These are phyloP conservation scores for Solanum hybrid DNA, from an alignment of 305 asterid species.

Conservation along the genomic window DNA sequence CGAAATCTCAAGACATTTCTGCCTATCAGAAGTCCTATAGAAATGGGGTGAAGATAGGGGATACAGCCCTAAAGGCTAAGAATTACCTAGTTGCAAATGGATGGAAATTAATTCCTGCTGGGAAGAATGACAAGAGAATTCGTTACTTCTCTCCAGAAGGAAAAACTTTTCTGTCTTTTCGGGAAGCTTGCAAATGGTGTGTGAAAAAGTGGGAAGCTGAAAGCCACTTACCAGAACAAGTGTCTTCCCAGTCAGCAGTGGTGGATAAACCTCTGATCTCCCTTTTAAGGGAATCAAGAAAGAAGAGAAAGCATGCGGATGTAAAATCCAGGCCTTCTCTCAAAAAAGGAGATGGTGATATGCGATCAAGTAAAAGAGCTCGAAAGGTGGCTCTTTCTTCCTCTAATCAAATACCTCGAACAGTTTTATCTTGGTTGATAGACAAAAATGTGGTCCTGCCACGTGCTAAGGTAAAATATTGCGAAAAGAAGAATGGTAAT, in stretches of 20 bases:
- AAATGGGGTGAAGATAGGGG: not conserved
- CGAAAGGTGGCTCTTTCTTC: conserved; percentile 33
- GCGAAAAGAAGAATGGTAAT: conserved; percentile 19
- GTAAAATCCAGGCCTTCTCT: conserved; percentile 6
- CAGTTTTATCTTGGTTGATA: conserved; percentile 67
- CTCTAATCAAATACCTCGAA: conserved; percentile 42
- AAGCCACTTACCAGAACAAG: conserved; percentile 8
- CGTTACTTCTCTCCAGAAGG: conserved; percentile 50
- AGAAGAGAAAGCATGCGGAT: conserved; percentile 19
- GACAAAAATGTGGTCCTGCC: conserved; percentile 56
- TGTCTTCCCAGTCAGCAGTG: conserved; percentile 15
- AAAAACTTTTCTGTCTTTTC: conserved; percentile 35
- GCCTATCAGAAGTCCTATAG: not conserved
- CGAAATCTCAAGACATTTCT: not conserved
- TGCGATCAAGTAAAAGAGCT: conserved; percentile 46
- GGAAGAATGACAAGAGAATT: conserved; percentile 21
- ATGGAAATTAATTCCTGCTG: conserved; percentile 30
- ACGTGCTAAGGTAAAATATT: conserved; percentile 51
- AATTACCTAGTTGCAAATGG: conserved; percentile 52
- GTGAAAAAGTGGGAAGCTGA: conserved; percentile 12
- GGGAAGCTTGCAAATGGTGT: conserved; percentile 42
- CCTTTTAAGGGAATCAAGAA: conserved; percentile 17
- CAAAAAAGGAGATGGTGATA: conserved; percentile 17
- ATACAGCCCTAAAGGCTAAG: conserved; percentile 34
- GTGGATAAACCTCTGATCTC: conserved; percentile 12